Evolutionary conservation across 2,329 filamentous ascomycete genomes (phyloP), one percentile per base, ranked within the genome.

Genomic region (Taxawa tesnikishii): DNA sequence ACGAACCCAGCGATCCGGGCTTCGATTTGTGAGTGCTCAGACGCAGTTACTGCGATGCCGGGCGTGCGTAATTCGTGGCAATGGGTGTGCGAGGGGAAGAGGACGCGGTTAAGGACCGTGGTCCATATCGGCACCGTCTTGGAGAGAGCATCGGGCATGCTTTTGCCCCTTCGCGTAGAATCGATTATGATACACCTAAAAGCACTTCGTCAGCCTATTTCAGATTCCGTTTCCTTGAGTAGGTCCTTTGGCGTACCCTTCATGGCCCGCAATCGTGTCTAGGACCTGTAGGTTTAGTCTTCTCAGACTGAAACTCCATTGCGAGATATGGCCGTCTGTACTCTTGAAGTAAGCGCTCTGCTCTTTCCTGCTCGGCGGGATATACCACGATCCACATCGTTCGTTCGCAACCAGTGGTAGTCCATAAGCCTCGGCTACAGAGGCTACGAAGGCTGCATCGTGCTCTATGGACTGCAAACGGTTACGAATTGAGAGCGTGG

Each of bases 91-190:
- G 65, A 57, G 0, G 81, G 79, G 51, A 94, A 93, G 4, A 96
- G 61, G 3, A 75, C 63, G 28, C 70, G 67, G 56, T 96, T 96
- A 46, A 94, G 58, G 12, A 94, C 83, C 39, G 79, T 74, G 55
- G 82, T 87, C 90, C 90, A 98, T 40, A 94, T 82, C 2, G 90
- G 88, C 15, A 96, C 67, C 0, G 90, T 96, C 56, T 94, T 94
- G 46, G 81, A 84, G 12, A 98, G 68, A 11, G 90, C 87, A 59
- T 98, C 90, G 1, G 90, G 88, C 76, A 96, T 93, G 73, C 80
- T 72, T 62, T 96, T 96, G 7, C 90, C 90, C 32, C 88, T 70
- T 34, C 90, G 68, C 1, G 90, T 98, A 15, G 85, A 94, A 58
- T 98, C 90, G 26, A 96, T 81, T 36, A 98, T 75, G 37, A 96